Percentiles rank a stretch among this genome's conserved stretches.
These are phyloP conservation scores for Pseudocercospora musae DNA, from an alignment of 2,329 filamentous ascomycete species.

Conservation along the genomic window DNA sequence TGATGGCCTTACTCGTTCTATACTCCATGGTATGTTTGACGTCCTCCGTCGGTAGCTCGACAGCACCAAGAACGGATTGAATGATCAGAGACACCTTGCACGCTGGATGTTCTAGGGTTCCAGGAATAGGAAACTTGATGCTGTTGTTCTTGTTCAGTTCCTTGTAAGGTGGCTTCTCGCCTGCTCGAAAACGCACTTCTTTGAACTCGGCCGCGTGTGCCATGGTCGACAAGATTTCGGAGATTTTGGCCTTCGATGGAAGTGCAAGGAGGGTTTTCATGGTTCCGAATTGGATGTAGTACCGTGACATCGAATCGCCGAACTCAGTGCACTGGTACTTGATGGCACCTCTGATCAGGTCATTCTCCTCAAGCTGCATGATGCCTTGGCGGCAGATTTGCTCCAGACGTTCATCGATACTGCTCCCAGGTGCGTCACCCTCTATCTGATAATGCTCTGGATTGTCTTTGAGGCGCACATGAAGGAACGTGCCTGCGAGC, in stretches of 20 bases:
- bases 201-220: constrained; percentile 69
- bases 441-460: constrained; percentile 67
- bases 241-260: constrained; percentile 57
- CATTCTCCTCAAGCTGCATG: constrained; percentile 57
- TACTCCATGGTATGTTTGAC: constrained; percentile 56
- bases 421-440: constrained; percentile 47
- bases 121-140: constrained; percentile 69
- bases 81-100: constrained; percentile 77
- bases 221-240: constrained; percentile 65
- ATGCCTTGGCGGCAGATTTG: constrained; percentile 70
- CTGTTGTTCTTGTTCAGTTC: constrained; percentile 66
- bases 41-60: constrained; percentile 61
- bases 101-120: constrained; percentile 60
- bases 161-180: constrained; percentile 68
- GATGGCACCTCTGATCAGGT: constrained; percentile 52
- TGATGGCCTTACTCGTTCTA: constrained; percentile 56
- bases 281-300: constrained; percentile 75
- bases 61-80: constrained; percentile 68
- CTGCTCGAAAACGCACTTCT: constrained; percentile 66
- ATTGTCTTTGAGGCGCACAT: constrained; percentile 68
- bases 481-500: constrained; percentile 75
- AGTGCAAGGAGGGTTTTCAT: constrained; percentile 69
- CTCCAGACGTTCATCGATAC: constrained; percentile 63
- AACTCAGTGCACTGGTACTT: constrained; percentile 65
- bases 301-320: constrained; percentile 77